Evolutionary conservation across 1,139 yeast genomes (phyloP), one percentile per base, ranked within the genome.

Genomic region (Scheffersomyces cryptocercus): DNA sequence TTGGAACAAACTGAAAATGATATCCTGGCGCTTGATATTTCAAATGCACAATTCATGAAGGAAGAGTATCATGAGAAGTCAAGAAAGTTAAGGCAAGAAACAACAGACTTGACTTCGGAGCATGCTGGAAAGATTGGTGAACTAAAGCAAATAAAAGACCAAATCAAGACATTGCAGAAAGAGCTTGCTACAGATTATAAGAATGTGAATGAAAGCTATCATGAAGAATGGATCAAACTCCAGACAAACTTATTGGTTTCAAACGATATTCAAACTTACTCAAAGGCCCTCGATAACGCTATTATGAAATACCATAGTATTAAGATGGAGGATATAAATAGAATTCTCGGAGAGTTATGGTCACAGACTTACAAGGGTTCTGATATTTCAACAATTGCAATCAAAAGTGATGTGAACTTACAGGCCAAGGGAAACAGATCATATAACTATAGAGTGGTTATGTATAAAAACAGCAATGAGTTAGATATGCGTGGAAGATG

Each of bases 401-500:
- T 95, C 48, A 79, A 84, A 53, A 85, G 96, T 39, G 98, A 91
- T 54, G 83, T 81, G 37, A 85, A 84, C 38, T 67, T 72, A 5
- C 80, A 71, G 44, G 70, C 76, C 5, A 77, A 80, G 41, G 83
- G 84, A 0, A 83, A 83, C 43, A 70, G 93, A 43, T 81, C 95
- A 0, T 91, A 91, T 64, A 91, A 93, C 61, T 93, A 93, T 61
- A 76, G 98, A 35, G 97, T 95, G 16, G 96, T 93, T 13, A 95
- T 95, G 99, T 82, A 84, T 49, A 95, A 95, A 60, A 89, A 88
- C 54, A 95, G 88, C 43, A 86, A 84, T 1, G 99, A 93, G 62
- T 70, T 95, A 38, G 99, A 95, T 59, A 95, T 95, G 99, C 78
- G 99, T 51, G 99, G 99, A 0, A 72, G 99, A 45, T 95, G 99